phyloP scores from a whole-genome alignment of 2,329 filamentous ascomycete genomes.

The Endoconidiophora laricicola region DNA sequence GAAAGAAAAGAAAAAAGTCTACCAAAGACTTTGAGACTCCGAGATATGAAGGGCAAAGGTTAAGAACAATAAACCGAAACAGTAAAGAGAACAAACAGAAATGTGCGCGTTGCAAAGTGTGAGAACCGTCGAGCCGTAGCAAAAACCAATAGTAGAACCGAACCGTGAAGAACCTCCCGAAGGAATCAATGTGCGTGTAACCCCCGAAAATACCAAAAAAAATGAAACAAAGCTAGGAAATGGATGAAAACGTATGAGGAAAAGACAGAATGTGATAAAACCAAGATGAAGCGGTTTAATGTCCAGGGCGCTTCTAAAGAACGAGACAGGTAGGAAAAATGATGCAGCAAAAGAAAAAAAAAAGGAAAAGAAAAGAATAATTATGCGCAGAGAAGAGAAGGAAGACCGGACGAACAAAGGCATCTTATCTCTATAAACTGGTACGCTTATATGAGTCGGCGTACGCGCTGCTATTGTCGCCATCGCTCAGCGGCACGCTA shows the following conservation, averaged over 20 bases:
- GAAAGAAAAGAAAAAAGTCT: too few relatives aligned
- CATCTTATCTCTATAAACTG: constrained; percentile 23
- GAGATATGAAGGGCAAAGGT: background rate
- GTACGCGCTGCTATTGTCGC: constrained; percentile 25
- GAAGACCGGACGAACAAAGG: background rate
- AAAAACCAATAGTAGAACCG: constrained; percentile 4
- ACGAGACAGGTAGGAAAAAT: background rate
- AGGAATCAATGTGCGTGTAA: background rate
- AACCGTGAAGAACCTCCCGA: background rate
- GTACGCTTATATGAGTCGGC: constrained; percentile 31
- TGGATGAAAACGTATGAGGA: background rate
- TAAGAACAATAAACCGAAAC: background rate
- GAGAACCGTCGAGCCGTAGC: background rate
- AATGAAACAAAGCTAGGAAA: constrained; percentile 8
- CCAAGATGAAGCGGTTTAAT: background rate
- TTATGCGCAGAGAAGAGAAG: background rate
- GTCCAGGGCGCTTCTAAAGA: background rate
- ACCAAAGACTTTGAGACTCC: too few relatives aligned
- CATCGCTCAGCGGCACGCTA: constrained; percentile 27
- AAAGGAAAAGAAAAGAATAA: background rate
- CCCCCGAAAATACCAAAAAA: background rate
- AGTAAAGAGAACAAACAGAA: background rate
- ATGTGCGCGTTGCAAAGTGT: too few relatives aligned
- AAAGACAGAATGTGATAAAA: background rate
- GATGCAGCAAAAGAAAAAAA: background rate